These are phyloP conservation scores for Chytriomyces hyalinus DNA, from an alignment of 192 early-diverging fungal genomes.

Conservation along the genomic window DNA sequence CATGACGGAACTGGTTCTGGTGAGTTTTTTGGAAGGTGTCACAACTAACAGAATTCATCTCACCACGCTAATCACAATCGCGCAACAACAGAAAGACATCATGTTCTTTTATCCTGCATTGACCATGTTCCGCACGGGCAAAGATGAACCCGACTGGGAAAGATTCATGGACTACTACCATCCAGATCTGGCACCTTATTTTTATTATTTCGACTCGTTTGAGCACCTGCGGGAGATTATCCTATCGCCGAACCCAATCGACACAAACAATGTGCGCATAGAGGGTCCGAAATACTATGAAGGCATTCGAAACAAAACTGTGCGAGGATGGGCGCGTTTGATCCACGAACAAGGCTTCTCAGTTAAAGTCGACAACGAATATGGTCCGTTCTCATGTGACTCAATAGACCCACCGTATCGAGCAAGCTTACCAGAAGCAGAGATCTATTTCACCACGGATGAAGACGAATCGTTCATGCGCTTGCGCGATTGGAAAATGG, in stretches of 20 bases:
- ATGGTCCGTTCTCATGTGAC: neutral
- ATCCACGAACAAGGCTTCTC: neutral
- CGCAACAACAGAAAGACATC: conserved; percentile 1
- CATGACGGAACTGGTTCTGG: neutral
- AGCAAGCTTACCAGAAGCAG: neutral
- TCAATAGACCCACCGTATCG: neutral
- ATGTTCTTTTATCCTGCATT: conserved; percentile 1
- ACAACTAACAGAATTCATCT: neutral
- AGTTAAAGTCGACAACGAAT: neutral
- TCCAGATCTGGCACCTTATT: conserved; percentile 2
- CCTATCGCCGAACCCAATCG: neutral
- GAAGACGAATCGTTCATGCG: neutral
- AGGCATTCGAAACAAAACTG: neutral
- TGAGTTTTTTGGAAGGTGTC: neutral
- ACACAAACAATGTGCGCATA: conserved; percentile 1
- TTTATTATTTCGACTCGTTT: conserved; percentile 3
- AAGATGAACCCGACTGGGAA: neutral
- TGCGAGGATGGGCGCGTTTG: conserved; percentile 11
- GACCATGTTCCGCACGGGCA: neutral
- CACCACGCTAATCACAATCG: neutral
- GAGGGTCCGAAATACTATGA: neutral
- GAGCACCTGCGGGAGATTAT: neutral
- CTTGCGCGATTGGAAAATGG: neutral
- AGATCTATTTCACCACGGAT: neutral
- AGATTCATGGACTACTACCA: conserved; percentile 11